A percentile compares a stretch with the other conserved stretches of the same genome.
These are phyloP conservation scores for Solanum chmielewskii DNA, from an alignment of 257 asterid species.

Conservation along the genomic window DNA sequence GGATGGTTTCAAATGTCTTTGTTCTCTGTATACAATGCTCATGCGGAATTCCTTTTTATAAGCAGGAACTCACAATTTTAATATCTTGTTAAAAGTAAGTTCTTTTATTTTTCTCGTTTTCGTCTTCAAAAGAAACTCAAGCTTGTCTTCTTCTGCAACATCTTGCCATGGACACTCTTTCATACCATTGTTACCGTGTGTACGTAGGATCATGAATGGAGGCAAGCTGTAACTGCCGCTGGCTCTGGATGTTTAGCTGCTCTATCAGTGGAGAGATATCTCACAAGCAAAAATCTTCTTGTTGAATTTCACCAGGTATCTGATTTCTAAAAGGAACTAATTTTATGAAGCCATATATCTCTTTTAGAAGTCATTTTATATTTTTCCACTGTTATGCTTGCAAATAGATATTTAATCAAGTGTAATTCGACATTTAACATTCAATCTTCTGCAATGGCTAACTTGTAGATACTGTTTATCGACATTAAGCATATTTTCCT, in stretches of 20 bases:
- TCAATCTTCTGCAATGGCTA: neutral
- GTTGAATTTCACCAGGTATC: conserved; percentile 96
- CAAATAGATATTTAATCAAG: neutral
- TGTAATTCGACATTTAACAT: neutral
- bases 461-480: neutral
- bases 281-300: conserved; percentile 64
- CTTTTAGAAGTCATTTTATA: neutral
- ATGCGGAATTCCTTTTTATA: neutral
- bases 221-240: conserved; percentile 98
- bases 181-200: neutral
- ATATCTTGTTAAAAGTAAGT: neutral
- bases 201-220: conserved; percentile 94
- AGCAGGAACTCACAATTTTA: neutral
- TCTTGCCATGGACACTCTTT: neutral
- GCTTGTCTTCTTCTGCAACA: neutral
- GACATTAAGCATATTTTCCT: neutral
- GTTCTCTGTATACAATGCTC: neutral
- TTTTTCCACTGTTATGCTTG: neutral
- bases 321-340: neutral
- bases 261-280: conserved; percentile 92
- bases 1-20: neutral
- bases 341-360: neutral
- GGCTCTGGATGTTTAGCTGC: conserved; percentile 99
- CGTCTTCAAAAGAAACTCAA: neutral
- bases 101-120: neutral